A percentile compares a stretch with the other conserved stretches of the same genome.
phyloP scores from a whole-genome alignment of 768 basidiomycete genomes.

The Serendipita sp. region DNA sequence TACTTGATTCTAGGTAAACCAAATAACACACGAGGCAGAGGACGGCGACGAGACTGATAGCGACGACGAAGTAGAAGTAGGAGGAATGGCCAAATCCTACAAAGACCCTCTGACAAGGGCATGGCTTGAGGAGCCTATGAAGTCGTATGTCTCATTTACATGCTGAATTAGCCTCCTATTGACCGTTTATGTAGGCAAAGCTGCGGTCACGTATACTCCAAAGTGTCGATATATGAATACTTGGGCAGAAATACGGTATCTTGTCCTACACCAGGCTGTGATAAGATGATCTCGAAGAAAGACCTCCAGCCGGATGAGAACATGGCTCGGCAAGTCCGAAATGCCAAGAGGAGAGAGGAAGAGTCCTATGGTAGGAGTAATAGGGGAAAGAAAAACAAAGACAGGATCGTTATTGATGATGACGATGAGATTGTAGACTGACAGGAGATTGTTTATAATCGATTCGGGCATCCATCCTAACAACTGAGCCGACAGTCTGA shows the following conservation, averaged over 20 bases:
- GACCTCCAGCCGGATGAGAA: conserved; percentile 16
- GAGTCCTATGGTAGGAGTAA: neutral
- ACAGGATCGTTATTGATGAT: neutral
- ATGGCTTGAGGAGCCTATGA: conserved; percentile 53
- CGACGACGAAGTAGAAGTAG: conserved; percentile 79
- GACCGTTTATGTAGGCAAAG: conserved; percentile 25
- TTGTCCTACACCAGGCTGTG: conserved; percentile 21
- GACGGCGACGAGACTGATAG: conserved; percentile 64
- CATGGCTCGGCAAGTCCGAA: neutral
- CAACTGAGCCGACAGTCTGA: too few species aligned
- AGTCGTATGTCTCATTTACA: conserved; percentile 40
- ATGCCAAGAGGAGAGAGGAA: conserved; percentile 3
- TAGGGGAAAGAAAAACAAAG: neutral
- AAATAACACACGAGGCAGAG: conserved; percentile 31
- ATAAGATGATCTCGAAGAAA: conserved; percentile 11
- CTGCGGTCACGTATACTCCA: conserved; percentile 76
- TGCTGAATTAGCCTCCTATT: neutral
- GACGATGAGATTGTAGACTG: neutral
- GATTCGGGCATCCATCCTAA: too few species aligned
- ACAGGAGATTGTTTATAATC: neutral
- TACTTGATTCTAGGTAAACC: neutral
- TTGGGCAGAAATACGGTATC: conserved; percentile 20
- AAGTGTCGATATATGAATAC: conserved; percentile 47
- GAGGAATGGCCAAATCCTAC: conserved; percentile 69
- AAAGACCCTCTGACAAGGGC: conserved; percentile 68